Conservation (phyloP, 1,139 yeast genomes). For the Taphrina betulina region DNA sequence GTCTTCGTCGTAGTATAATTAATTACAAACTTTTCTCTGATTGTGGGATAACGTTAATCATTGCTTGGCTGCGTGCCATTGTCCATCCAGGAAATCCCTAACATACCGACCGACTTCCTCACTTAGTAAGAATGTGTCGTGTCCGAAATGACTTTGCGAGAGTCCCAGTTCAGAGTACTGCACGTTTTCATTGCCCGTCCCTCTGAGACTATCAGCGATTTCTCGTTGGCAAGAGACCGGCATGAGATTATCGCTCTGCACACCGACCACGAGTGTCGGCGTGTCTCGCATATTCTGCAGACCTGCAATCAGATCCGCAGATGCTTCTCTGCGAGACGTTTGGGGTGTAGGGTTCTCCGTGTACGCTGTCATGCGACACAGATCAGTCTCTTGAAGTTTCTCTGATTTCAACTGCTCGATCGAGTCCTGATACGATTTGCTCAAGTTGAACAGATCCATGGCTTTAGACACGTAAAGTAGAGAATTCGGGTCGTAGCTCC, state of each 20-base stretch:
- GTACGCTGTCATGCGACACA: slow-evolving; percentile 48
- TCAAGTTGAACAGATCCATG: slow-evolving; percentile 85
- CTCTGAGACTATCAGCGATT: slow-evolving; percentile 60
- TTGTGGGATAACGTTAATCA: neutral
- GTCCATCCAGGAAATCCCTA: slow-evolving; percentile 54
- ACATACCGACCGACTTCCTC: slow-evolving; percentile 80
- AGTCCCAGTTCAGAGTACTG: slow-evolving; percentile 71
- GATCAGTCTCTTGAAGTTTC: neutral
- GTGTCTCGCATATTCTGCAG: slow-evolving; percentile 61
- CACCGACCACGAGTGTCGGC: slow-evolving; percentile 78
- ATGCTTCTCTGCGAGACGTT: slow-evolving; percentile 37
- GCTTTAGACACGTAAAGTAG: slow-evolving; percentile 84
- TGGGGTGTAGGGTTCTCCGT: slow-evolving; percentile 45
- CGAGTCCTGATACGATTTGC: slow-evolving; percentile 33
- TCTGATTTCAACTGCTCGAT: slow-evolving; percentile 1
- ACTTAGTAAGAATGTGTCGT: slow-evolving; percentile 81
- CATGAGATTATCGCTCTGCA: slow-evolving; percentile 83
- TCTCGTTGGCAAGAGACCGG: slow-evolving; percentile 96
- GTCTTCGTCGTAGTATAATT: too few species aligned
- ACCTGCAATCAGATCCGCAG: slow-evolving; percentile 64
- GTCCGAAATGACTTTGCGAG: slow-evolving; percentile 78
- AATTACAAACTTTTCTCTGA: too few species aligned
- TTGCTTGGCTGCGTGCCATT: neutral
- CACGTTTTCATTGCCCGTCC: slow-evolving; percentile 48
- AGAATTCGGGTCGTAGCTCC: slow-evolving; percentile 89